Percentiles rank a stretch among this genome's conserved stretches.
Conservation (phyloP, 1,284 basidiomycete species). For the Ganoderma sinense region DNA sequence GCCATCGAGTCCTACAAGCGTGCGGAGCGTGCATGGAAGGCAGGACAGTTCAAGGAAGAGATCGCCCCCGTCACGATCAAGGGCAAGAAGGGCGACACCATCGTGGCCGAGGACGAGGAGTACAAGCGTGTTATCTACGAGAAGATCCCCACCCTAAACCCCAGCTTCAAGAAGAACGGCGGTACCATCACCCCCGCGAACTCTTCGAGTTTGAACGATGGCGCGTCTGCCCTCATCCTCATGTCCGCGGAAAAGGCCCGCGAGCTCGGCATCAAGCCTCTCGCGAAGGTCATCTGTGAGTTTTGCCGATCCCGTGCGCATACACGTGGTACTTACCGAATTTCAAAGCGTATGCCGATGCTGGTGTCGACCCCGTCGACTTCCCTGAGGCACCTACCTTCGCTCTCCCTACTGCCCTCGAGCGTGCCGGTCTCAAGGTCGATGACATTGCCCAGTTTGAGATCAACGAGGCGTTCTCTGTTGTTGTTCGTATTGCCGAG, state of each 20-base stretch:
- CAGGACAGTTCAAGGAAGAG: conserved; percentile 87
- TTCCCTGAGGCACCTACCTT: conserved; percentile 96
- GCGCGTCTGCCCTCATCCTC: conserved; percentile 95
- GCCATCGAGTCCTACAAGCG: conserved; percentile 96
- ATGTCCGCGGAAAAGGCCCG: conserved; percentile 92
- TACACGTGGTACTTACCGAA: background rate
- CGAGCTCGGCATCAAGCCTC: conserved; percentile 87
- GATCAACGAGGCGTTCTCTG: conserved; percentile 98
- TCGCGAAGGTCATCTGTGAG: conserved; percentile 92
- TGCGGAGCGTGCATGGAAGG: conserved; percentile 90
- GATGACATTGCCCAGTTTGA: conserved; percentile 94
- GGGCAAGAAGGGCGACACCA: conserved; percentile 91
- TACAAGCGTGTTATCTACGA: conserved; percentile 96
- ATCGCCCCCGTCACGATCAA: conserved; percentile 94
- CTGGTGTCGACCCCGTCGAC: conserved; percentile 95
- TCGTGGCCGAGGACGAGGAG: conserved; percentile 96
- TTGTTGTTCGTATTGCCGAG: conserved; percentile 92
- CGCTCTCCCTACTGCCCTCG: conserved; percentile 89
- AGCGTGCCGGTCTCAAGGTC: conserved; percentile 85
- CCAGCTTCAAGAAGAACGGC: conserved; percentile 90
- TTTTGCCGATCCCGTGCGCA: conserved; percentile 18
- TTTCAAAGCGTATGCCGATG: conserved; percentile 89
- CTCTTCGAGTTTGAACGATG: conserved; percentile 95
- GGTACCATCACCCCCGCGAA: conserved; percentile 97
- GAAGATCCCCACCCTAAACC: conserved; percentile 86